Evolutionary conservation across 257 asterid genomes (phyloP), one percentile per base, ranked within the genome.

Genomic region (Thymus mandschuricus): DNA sequence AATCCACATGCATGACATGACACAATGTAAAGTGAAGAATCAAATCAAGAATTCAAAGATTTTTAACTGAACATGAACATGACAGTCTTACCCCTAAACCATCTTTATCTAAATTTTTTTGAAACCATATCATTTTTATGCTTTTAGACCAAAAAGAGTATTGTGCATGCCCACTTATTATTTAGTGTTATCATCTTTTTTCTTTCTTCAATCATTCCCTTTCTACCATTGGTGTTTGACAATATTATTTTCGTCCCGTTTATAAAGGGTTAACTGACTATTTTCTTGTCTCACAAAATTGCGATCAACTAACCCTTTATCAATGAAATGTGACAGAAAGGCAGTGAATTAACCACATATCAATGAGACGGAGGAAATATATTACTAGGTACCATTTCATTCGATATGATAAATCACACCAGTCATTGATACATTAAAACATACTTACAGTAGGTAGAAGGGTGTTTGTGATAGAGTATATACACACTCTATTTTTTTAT

Each of bases 1-100:
- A 54, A 54, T 64, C 65, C 66, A 73, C 63, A 65, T 56, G 68
- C 63, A 60, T 68, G 79, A 75, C 70, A 67, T 67, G 70, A 75
- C 74, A 13, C 49, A 66, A 35, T 68, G 60, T 54, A 60, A 68
- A 75, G 79, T 30, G 27, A 60, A 68, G 70, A 75, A 75, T 59
- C 74, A 68, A 67, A 75, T 75, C 69, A 75, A 75, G 50, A 60
- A 31, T 58, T 31, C 51, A 68, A 75, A 68, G 60, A 41, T 60
- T 75, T 60, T 21, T 21, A 21, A 21, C 21, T 21, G 21, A 21
- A 21, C 21, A 21, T 51, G 79, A 66, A 67, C 34, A 64, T 28
- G 79, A 75, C 69, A 60, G 31, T 75, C 72, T 67, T 67, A 35
- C 64, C 74, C 64, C 48, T 43, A 1, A 3, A 35, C 41, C 43